A percentile compares a stretch with the other conserved stretches of the same genome.
Evolutionary conservation across 1,284 basidiomycete species (phyloP).

Genomic region (Fomitopsis palustris): DNA sequence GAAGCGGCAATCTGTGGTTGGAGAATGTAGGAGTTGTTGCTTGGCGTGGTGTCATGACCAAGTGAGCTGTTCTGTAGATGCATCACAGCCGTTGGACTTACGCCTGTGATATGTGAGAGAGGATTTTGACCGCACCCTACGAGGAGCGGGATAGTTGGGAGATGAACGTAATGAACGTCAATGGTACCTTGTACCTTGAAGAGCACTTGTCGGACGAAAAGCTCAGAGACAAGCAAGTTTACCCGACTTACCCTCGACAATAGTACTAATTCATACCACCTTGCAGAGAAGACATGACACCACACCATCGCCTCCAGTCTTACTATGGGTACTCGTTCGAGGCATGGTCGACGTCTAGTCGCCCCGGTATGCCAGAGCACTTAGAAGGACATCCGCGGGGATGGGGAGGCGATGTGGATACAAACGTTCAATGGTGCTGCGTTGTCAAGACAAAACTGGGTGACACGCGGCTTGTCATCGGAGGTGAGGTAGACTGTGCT

Average conservation of each 20-base stretch:
- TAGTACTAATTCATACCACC: neutral
- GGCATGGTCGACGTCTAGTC: conserved; percentile 71
- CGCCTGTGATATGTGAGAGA: conserved; percentile 37
- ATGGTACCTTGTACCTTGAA: conserved; percentile 81
- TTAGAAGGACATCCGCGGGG: conserved; percentile 38
- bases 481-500: conserved; percentile 95
- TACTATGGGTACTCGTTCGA: conserved; percentile 88
- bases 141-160: conserved; percentile 82
- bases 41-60: conserved; percentile 93
- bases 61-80: conserved; percentile 44
- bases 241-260: too few species aligned
- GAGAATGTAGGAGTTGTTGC: conserved; percentile 61
- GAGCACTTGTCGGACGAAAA: conserved; percentile 63
- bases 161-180: conserved; percentile 80
- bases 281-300: conserved; percentile 56
- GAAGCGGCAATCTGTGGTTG: conserved; percentile 21
- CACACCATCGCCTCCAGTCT: conserved; percentile 53
- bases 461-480: conserved; percentile 77
- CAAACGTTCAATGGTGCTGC: conserved; percentile 95
- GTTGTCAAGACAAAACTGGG: conserved; percentile 90
- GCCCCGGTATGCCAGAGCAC: conserved; percentile 23
- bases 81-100: neutral
- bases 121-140: conserved; percentile 76
- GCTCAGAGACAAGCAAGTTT: conserved; percentile 61
- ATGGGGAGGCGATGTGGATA: conserved; percentile 89